Conservation (phyloP, 2,329 filamentous ascomycete species). For the Massarina eburnea region DNA sequence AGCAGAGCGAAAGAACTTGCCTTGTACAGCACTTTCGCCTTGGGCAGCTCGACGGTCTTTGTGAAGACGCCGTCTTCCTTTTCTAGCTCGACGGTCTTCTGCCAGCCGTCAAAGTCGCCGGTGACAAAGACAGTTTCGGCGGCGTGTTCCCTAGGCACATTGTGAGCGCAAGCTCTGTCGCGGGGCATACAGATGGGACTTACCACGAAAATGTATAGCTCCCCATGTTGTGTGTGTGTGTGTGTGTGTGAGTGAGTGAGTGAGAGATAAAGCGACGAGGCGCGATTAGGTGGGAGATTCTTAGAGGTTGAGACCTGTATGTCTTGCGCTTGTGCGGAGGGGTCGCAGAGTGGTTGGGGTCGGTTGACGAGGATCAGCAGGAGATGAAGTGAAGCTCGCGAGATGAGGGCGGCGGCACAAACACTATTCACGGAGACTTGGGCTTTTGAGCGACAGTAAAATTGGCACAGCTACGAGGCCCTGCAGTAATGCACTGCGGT, state of each 20-base stretch:
- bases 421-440: too few species aligned
- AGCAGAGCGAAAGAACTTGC: slow-evolving; percentile 54
- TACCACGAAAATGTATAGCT: slow-evolving; percentile 73
- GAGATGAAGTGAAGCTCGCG: not conserved
- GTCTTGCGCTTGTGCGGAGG: slow-evolving; percentile 20
- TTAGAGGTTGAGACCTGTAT: slow-evolving; percentile 30
- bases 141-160: slow-evolving; percentile 68
- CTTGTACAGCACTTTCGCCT: slow-evolving; percentile 88
- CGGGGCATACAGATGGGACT: slow-evolving; percentile 36
- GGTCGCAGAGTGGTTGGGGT: slow-evolving; percentile 23
- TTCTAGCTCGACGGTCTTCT: slow-evolving; percentile 79
- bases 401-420: too few species aligned
- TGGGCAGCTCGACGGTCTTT: slow-evolving; percentile 76
- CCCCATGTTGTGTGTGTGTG: slow-evolving; percentile 54
- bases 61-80: slow-evolving; percentile 71
- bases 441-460: too few species aligned
- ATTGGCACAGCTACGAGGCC: not conserved
- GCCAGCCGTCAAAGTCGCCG: slow-evolving; percentile 94
- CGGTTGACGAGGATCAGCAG: slow-evolving; percentile 28
- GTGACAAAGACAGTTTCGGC: slow-evolving; percentile 91
- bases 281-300: slow-evolving; percentile 17
- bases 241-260: not conserved
- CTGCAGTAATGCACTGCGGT: not conserved
- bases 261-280: slow-evolving; percentile 2
- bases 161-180: slow-evolving; percentile 17